Conservation (phyloP, 345 rosid species). For the Dovyalis caffra region DNA sequence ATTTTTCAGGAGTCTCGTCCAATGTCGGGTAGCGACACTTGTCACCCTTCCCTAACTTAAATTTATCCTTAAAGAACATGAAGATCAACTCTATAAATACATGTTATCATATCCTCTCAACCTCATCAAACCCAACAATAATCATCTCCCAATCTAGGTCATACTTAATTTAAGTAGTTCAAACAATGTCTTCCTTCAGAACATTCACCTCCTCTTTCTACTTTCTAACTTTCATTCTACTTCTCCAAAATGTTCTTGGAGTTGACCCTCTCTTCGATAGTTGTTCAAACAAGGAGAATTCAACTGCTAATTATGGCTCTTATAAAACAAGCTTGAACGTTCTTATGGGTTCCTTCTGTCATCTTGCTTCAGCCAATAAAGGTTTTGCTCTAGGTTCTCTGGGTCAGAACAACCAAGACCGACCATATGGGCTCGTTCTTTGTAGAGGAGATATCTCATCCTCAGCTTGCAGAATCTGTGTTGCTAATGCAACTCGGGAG, state of each 20-base stretch:
- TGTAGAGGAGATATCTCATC: constrained; percentile 61
- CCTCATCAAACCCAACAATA: no score
- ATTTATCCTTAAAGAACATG: no score
- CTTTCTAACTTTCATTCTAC: not conserved
- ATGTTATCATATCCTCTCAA: not conserved
- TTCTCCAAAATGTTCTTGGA: not conserved
- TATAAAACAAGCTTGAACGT: not conserved
- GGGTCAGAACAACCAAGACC: not conserved
- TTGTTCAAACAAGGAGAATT: not conserved
- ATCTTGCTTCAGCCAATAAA: constrained; percentile 23
- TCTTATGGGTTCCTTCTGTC: not conserved
- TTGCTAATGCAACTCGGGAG: constrained; percentile 42
- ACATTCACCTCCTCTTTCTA: not conserved
- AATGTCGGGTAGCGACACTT: no score
- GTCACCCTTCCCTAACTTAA: not conserved
- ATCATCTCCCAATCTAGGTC: not conserved
- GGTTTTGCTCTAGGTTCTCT: not conserved
- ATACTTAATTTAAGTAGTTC: no score
- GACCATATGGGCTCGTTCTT: not conserved
- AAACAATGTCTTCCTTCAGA: not conserved
- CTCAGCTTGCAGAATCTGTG: constrained; percentile 48
- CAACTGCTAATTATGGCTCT: not conserved
- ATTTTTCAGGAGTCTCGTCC: no score
- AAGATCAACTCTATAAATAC: not conserved
- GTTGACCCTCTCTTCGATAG: not conserved